Evolutionary conservation across 2,329 filamentous ascomycete genomes (phyloP).

Genomic region (Scolecobasidium constrictum): DNA sequence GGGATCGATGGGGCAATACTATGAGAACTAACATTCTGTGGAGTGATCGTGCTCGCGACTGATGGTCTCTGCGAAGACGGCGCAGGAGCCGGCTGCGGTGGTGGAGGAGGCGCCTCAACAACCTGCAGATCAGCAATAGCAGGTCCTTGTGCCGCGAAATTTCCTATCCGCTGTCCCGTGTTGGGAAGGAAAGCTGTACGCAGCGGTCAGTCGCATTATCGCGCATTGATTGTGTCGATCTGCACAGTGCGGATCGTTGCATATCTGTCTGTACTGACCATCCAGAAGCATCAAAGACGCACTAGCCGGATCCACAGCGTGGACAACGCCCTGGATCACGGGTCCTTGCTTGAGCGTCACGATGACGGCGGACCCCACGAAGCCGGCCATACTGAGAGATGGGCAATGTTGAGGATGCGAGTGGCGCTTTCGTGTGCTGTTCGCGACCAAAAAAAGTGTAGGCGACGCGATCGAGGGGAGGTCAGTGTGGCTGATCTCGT

Average conservation of each 20-base stretch:
- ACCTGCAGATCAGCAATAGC: slow-evolving; percentile 47
- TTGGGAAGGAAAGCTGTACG: slow-evolving; percentile 41
- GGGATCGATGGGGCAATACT: neutral
- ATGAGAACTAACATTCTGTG: neutral
- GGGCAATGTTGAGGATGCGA: too few species aligned
- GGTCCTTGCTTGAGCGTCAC: slow-evolving; percentile 58
- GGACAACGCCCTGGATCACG: slow-evolving; percentile 59
- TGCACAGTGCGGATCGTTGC: slow-evolving; percentile 15
- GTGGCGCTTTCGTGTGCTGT: too few species aligned
- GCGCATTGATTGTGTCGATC: neutral
- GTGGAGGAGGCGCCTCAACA: slow-evolving; percentile 28
- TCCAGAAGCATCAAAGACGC: slow-evolving; percentile 55
- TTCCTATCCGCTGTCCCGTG: slow-evolving; percentile 40
- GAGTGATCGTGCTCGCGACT: slow-evolving; percentile 5
- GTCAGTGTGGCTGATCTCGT: too few species aligned
- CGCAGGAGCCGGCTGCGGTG: slow-evolving; percentile 6
- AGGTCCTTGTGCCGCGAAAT: slow-evolving; percentile 45
- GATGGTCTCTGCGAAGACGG: slow-evolving; percentile 2
- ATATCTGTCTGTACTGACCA: too few species aligned
- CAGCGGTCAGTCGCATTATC: slow-evolving; percentile 18
- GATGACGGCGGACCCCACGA: slow-evolving; percentile 66
- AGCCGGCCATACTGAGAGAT: slow-evolving; percentile 51
- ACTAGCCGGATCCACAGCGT: slow-evolving; percentile 55
- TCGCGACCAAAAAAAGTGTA: too few species aligned
- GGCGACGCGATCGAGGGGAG: too few species aligned